These are phyloP conservation scores for Schizochytrium sp. DNA, from an alignment of 108 stramenopile species.

Conservation along the genomic window DNA sequence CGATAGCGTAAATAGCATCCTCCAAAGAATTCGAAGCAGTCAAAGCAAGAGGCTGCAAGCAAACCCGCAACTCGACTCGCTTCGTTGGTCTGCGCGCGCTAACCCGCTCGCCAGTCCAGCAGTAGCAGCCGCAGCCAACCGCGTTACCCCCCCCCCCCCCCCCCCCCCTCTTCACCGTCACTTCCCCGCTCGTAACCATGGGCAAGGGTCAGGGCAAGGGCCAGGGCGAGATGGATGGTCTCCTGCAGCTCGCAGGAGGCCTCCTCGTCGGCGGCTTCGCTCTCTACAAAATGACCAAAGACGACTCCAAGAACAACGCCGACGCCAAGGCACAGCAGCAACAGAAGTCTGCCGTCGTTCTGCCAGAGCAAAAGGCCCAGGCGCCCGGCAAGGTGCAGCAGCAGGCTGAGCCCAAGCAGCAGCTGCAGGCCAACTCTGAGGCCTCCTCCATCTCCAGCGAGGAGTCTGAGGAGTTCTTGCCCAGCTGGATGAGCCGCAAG, in stretches of 20 bases:
- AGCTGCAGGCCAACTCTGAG: not conserved
- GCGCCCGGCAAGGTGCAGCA: not conserved
- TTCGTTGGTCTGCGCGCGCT: too few relatives aligned
- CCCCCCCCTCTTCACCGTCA: too few relatives aligned
- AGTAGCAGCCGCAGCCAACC: too few relatives aligned
- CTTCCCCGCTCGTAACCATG: too few relatives aligned
- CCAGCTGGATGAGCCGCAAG: conserved; percentile 59
- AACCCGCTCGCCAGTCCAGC: too few relatives aligned
- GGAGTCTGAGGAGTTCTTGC: conserved; percentile 25
- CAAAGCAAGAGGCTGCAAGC: too few relatives aligned
- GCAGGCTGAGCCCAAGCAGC: not conserved
- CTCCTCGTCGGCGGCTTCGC: conserved; percentile 54
- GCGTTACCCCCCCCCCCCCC: too few relatives aligned
- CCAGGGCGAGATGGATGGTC: conserved; percentile 61
- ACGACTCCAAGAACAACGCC: not conserved
- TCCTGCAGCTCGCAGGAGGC: conserved; percentile 51
- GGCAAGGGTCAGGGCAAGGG: not conserved
- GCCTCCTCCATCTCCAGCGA: not conserved
- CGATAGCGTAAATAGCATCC: too few relatives aligned
- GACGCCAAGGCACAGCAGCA: not conserved
- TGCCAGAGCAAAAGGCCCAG: not conserved
- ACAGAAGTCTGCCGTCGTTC: conserved; percentile 14
- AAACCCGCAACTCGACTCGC: too few relatives aligned
- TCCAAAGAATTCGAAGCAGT: too few relatives aligned
- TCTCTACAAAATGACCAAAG: conserved; percentile 54